Percentiles rank a stretch among this genome's conserved stretches.
These are phyloP conservation scores for Phaffia australis DNA, from an alignment of 768 basidiomycete species.

Conservation along the genomic window DNA sequence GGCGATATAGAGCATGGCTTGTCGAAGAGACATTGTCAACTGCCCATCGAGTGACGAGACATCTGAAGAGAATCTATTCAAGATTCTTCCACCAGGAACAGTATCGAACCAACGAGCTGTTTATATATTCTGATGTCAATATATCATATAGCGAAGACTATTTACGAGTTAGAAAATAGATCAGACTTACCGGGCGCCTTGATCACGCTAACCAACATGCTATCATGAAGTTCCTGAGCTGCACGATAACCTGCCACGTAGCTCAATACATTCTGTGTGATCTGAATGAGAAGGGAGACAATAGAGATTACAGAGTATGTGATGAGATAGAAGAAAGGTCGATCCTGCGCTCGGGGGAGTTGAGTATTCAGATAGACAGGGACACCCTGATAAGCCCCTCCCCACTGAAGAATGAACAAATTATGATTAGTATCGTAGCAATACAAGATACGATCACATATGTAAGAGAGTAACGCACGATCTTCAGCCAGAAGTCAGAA, in stretches of 20 bases:
- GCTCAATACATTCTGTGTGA: neutral
- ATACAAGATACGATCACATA: neutral
- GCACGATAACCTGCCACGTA: conserved; percentile 15
- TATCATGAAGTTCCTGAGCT: conserved; percentile 5
- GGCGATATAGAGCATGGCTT: conserved; percentile 49
- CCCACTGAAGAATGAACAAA: conserved; percentile 2
- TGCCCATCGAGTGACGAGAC: conserved; percentile 62
- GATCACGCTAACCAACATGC: conserved; percentile 5
- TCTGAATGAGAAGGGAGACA: neutral
- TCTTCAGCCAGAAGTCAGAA: conserved; percentile 13
- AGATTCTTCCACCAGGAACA: conserved; percentile 64
- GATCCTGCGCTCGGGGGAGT: conserved; percentile 6
- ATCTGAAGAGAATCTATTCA: conserved; percentile 75
- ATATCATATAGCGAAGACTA: conserved; percentile 31
- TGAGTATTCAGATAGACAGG: conserved; percentile 2
- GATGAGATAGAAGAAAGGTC: conserved; percentile 17
- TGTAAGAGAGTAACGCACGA: neutral
- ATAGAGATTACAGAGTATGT: conserved; percentile 9
- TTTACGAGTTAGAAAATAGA: neutral
- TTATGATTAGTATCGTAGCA: neutral
- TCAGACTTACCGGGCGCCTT: neutral
- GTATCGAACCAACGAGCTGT: conserved; percentile 62
- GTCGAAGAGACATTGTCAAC: conserved; percentile 49
- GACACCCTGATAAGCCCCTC: neutral
- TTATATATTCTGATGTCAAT: conserved; percentile 50